Evolutionary conservation across 306 rosid species (phyloP).

Genomic region (Macrotyloma uniflorum): DNA sequence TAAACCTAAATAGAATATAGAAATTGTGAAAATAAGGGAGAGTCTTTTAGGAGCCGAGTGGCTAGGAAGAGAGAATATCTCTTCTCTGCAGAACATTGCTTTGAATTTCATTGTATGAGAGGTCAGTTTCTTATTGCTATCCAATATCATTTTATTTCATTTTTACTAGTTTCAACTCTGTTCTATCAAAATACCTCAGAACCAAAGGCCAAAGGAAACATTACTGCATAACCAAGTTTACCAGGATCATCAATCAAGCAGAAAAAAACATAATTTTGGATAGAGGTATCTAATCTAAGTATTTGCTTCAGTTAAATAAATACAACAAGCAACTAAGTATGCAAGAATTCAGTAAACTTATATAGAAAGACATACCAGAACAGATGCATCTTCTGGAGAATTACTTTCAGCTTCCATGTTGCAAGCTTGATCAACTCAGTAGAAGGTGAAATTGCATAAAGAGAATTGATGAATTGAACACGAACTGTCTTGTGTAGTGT

Average conservation of each 20-base stretch:
- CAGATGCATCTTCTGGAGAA: constrained; percentile 41
- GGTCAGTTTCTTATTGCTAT: no score
- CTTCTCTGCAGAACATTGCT: no score
- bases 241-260: constrained; percentile 13
- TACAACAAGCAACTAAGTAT: not conserved
- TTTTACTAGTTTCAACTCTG: no score
- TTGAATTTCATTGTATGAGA: no score
- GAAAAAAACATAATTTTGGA: not conserved
- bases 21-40: no score
- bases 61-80: no score
- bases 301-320: not conserved
- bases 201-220: constrained; percentile 5
- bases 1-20: no score
- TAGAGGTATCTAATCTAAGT: constrained; percentile 6
- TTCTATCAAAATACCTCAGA: not conserved
- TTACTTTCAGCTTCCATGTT: constrained; percentile 57
- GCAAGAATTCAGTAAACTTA: constrained; percentile 1
- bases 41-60: no score
- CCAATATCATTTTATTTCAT: no score
- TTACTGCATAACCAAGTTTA: constrained; percentile 7
- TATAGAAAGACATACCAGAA: constrained; percentile 47
- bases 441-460: constrained; percentile 33
- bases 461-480: constrained; percentile 32
- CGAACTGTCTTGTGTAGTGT: no score
- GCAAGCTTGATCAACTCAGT: constrained; percentile 26